phyloP scores from a whole-genome alignment of 78 protist genomes.

The Dictyostelium firmibasis region DNA sequence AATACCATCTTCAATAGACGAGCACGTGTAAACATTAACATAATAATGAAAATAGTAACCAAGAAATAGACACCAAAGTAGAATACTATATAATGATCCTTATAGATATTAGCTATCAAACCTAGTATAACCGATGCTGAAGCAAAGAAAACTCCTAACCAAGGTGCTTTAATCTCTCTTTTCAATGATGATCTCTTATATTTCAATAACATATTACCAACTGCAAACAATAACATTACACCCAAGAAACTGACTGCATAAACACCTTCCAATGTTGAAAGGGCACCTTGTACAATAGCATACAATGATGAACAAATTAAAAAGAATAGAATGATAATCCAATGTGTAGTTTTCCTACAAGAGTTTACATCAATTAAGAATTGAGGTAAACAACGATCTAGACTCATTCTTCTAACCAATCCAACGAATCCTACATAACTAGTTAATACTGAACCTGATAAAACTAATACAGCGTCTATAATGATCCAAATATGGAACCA shows the following conservation, averaged over 20 bases:
- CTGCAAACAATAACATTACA: conserved; percentile 87
- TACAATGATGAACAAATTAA: conserved; percentile 77
- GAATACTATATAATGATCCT: conserved; percentile 13
- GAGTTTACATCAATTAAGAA: conserved; percentile 70
- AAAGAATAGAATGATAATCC: conserved; percentile 85
- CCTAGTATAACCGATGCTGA: conserved; percentile 57
- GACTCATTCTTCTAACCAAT: conserved; percentile 84
- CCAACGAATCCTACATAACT: conserved; percentile 91
- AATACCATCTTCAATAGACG: conserved; percentile 46
- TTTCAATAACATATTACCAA: conserved; percentile 90
- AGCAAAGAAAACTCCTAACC: conserved; percentile 59
- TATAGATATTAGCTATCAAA: conserved; percentile 60
- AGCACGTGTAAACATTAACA: conserved; percentile 71
- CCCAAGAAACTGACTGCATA: conserved; percentile 88
- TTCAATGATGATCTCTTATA: conserved; percentile 77
- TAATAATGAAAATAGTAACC: conserved; percentile 56
- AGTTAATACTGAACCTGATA: conserved; percentile 87
- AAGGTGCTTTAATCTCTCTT: conserved; percentile 55
- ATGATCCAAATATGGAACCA: conserved; percentile 80
- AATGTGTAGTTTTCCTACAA: conserved; percentile 80
- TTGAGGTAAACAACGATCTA: conserved; percentile 90
- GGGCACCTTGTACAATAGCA: conserved; percentile 46
- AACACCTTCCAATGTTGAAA: conserved; percentile 68
- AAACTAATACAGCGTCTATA: conserved; percentile 86
- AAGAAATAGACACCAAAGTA: conserved; percentile 81